Evolutionary conservation across 441 rosid genomes (phyloP), one percentile per base, ranked within the genome.

Genomic region (Erodium moschatum): DNA sequence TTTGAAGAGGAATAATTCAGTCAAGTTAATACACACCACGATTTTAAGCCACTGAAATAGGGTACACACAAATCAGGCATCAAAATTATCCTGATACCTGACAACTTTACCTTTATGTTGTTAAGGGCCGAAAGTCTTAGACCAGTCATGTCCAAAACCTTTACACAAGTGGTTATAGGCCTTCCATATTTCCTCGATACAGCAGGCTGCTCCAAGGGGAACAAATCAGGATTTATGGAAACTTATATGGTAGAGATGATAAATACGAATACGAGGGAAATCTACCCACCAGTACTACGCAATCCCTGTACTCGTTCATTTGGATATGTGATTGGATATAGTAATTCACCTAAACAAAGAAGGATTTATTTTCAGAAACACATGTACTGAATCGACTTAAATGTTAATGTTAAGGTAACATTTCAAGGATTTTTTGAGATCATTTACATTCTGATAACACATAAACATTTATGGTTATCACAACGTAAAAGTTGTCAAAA

Each of bases 71-170:
- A 24, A 24, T 24, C 27, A 24, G 27, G 27, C 27, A 24, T 24
- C 27, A 24, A 24, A 24, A 24, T 24, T 24, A 24, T 24, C 27
- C 27, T 24, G 27, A 24, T 2, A 24, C 27, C 27, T 24, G 27
- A 3, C 31, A 67, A 67, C 50, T 0, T n/a, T 74, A 83, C 92
- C 90, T 85, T 85, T 56, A 83, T 76, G 68, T 85, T 88, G 76
- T 83, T 87, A 67, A 87, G 69, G 70, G 88, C 88, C 38, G 92
- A 83, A 70, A 87, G 81, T 73, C 69, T 87, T 61, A 87, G 78
- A 67, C 92, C 90, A 54, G 90, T 84, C 92, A 87, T 87, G 75
- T 87, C 92, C 85, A 87, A 79, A 78, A 87, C 31, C 82, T 87
- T 85, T 76, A 87, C 69, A 75, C 90, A 83, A 10, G 84, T 84